Percentiles rank a stretch among this genome's conserved stretches.
Evolutionary conservation across 352 stramenopile species (phyloP).

Genomic region (Globisporangium okanoganense): DNA sequence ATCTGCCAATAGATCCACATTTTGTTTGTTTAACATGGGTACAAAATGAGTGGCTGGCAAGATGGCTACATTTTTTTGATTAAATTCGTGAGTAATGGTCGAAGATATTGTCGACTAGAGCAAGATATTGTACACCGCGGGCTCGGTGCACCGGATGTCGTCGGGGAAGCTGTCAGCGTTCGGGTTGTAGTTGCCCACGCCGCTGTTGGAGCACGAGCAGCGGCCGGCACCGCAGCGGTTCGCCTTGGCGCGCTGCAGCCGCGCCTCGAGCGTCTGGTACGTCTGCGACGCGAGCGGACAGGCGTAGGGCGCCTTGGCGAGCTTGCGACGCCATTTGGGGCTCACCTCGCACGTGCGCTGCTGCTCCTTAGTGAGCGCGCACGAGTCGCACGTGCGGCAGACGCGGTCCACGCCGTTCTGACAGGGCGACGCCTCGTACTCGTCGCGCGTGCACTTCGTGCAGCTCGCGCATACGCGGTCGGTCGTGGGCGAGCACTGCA

Average conservation of each 20-base stretch:
- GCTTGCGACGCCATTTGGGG: slow-evolving; percentile 53
- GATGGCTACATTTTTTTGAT: slow-evolving; percentile 1
- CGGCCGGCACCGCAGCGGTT: slow-evolving; percentile 66
- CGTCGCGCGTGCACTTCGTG: slow-evolving; percentile 63
- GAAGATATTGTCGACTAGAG: slow-evolving; percentile 21
- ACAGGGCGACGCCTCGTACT: slow-evolving; percentile 65
- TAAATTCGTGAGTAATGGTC: background rate
- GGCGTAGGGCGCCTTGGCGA: slow-evolving; percentile 68
- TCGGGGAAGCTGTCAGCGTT: slow-evolving; percentile 68
- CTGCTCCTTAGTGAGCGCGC: slow-evolving; percentile 54
- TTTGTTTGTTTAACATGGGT: slow-evolving; percentile 1
- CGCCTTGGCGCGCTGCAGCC: slow-evolving; percentile 61
- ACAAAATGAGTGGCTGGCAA: background rate
- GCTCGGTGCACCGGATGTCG: slow-evolving; percentile 61
- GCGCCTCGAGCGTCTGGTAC: slow-evolving; percentile 59
- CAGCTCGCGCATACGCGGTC: slow-evolving; percentile 59
- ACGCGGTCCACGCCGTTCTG: slow-evolving; percentile 47
- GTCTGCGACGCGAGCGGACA: slow-evolving; percentile 45
- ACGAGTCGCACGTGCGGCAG: slow-evolving; percentile 76
- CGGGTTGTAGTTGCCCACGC: slow-evolving; percentile 69
- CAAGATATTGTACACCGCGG: slow-evolving; percentile 57
- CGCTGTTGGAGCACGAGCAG: slow-evolving; percentile 64
- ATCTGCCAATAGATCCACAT: background rate
- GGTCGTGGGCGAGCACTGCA: slow-evolving; percentile 43
- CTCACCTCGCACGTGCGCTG: slow-evolving; percentile 47